Conservation (phyloP, 176 grass and related monocot genomes). For the Canna indica region DNA sequence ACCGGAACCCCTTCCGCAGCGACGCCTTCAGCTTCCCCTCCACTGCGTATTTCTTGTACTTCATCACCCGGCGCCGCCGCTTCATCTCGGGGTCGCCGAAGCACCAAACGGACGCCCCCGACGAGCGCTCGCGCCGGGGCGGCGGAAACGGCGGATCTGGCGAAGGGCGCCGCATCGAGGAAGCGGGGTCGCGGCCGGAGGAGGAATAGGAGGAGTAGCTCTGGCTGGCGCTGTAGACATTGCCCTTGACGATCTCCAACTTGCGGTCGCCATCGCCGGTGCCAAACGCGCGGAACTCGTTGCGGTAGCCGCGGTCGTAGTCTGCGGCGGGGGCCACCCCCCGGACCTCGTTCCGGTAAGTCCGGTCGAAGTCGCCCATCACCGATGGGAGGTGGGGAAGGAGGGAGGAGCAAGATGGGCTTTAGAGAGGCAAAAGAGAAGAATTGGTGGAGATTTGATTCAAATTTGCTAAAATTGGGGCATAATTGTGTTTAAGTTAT, state of each 20-base stretch:
- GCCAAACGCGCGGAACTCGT: neutral
- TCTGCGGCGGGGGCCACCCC: neutral
- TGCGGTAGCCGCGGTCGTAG: constrained; percentile 20
- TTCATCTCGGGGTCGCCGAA: constrained; percentile 93
- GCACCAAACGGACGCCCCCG: constrained; percentile 39
- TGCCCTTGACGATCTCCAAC: constrained; percentile 30
- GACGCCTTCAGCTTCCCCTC: constrained; percentile 87
- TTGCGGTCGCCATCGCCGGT: constrained; percentile 27
- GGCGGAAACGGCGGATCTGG: constrained; percentile 13
- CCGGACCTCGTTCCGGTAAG: constrained; percentile 12
- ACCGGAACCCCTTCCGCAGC: constrained; percentile 73
- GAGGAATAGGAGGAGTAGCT: neutral
- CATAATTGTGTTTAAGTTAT: neutral
- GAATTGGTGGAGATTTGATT: neutral
- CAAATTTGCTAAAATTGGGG: constrained; percentile 27
- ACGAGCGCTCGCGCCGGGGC: constrained; percentile 12
- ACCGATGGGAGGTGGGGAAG: neutral
- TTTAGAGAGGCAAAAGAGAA: neutral
- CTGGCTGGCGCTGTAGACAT: constrained; percentile 20
- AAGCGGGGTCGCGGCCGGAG: constrained; percentile 17
- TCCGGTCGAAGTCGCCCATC: constrained; percentile 63
- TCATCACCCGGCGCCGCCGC: constrained; percentile 70
- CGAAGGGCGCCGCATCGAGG: constrained; percentile 26
- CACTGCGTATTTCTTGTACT: constrained; percentile 93
- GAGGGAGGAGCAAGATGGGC: constrained; percentile 6